Evolutionary conservation across 73 alveolate species (phyloP).

Genomic region (Paramecium biaurelia): DNA sequence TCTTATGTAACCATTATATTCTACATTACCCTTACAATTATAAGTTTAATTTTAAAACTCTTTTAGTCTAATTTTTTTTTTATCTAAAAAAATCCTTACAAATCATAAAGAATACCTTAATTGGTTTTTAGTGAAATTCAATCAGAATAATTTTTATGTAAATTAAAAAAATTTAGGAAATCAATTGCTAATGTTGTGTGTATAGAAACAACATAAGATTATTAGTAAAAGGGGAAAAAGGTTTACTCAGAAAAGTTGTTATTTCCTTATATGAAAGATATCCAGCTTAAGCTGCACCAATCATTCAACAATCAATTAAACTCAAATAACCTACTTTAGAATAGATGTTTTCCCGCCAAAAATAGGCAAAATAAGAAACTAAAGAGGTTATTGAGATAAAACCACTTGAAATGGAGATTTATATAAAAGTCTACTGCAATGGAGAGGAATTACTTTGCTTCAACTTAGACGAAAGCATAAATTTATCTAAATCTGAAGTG

Average conservation of each 20-base stretch:
- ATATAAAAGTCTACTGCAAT: not conserved
- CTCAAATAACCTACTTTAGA: not conserved
- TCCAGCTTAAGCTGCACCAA: not conserved
- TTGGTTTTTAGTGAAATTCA: not conserved
- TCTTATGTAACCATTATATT: not conserved
- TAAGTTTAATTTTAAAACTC: too few species aligned
- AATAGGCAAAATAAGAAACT: not conserved
- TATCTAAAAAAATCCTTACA: too few species aligned
- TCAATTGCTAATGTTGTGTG: not conserved
- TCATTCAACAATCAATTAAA: not conserved
- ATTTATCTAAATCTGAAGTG: not conserved
- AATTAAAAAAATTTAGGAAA: not conserved
- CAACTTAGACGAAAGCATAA: not conserved
- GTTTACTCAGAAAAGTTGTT: not conserved
- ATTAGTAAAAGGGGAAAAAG: not conserved
- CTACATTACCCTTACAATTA: not conserved
- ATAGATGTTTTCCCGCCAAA: conserved; percentile 41
- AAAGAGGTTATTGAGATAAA: not conserved
- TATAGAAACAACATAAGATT: not conserved
- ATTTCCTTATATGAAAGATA: not conserved
- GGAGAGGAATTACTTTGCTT: not conserved
- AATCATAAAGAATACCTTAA: too few species aligned
- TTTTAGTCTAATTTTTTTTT: too few species aligned
- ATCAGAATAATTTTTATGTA: not conserved
- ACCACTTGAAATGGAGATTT: not conserved